phyloP scores from a whole-genome alignment of 306 rosid species.

The Lathyrus oleraceus region DNA sequence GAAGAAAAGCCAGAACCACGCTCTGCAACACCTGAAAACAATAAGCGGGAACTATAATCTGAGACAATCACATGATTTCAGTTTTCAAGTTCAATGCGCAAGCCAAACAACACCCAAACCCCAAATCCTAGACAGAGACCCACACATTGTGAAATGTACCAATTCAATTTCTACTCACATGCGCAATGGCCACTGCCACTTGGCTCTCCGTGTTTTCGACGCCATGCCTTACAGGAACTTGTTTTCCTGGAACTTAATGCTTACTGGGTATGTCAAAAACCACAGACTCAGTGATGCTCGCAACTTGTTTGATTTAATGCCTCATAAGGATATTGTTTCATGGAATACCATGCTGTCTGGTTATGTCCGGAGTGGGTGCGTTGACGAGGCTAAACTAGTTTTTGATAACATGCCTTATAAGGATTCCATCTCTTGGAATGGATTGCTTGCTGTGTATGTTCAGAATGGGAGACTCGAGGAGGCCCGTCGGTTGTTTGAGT shows the following conservation, averaged over 20 bases:
- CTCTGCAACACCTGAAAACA: no score
- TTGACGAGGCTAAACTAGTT: constrained; percentile 62
- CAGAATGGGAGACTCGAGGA: constrained; percentile 68
- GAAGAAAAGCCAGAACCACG: no score
- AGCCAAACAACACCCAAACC: no score
- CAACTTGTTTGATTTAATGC: constrained; percentile 63
- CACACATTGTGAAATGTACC: constrained; percentile 62
- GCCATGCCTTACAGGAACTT: constrained; percentile 68
- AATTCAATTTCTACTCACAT: constrained; percentile 57
- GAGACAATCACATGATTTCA: no score
- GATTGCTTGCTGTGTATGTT: constrained; percentile 68
- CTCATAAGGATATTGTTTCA: constrained; percentile 71
- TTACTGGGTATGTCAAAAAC: constrained; percentile 73
- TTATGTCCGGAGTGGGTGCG: constrained; percentile 73
- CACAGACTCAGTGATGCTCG: constrained; percentile 60
- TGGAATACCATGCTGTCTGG: constrained; percentile 88
- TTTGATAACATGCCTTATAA: constrained; percentile 58
- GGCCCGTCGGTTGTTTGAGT: constrained; percentile 57
- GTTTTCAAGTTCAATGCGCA: no score
- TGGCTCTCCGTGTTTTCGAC: constrained; percentile 60
- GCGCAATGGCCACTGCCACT: constrained; percentile 69
- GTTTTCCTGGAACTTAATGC: constrained; percentile 87
- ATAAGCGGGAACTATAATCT: no score
- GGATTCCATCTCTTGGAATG: constrained; percentile 81
- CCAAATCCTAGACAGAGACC: constrained; percentile 31